phyloP scores from a whole-genome alignment of 768 basidiomycete species.

The Dioszegia aurantiaca region DNA sequence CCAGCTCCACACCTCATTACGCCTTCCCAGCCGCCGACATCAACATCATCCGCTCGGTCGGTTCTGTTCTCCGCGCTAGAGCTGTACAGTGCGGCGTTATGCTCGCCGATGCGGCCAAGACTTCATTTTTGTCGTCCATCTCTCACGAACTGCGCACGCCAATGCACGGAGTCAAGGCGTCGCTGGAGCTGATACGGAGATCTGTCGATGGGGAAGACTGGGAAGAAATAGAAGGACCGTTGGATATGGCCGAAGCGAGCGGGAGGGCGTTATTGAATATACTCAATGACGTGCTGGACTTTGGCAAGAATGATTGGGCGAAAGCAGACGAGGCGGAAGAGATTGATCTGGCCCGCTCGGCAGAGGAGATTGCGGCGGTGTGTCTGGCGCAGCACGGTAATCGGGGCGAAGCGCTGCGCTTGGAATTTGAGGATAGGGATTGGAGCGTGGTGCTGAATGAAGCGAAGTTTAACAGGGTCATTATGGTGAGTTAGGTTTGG shows the following conservation, averaged over 20 bases:
- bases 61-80: constrained; percentile 31
- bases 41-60: constrained; percentile 26
- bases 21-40: constrained; percentile 18
- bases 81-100: constrained; percentile 23
- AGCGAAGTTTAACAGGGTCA: constrained; percentile 25
- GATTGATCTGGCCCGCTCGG: constrained; percentile 1
- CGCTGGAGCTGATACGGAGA: constrained; percentile 31
- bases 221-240: constrained; percentile 10
- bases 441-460: constrained; percentile 31
- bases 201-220: constrained; percentile 14
- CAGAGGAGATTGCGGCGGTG: not conserved
- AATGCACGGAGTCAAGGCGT: constrained; percentile 37
- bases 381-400: not conserved
- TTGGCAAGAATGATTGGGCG: constrained; percentile 13
- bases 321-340: not conserved
- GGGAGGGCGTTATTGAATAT: constrained; percentile 30
- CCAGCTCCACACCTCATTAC: constrained; percentile 4
- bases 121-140: constrained; percentile 41
- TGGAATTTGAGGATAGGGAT: constrained; percentile 37
- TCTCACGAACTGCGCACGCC: constrained; percentile 45
- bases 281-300: constrained; percentile 40
- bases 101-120: constrained; percentile 37
- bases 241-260: constrained; percentile 25
- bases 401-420: not conserved
- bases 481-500: constrained; percentile 19